phyloP scores from a whole-genome alignment of 768 basidiomycete species.

The Pleurotus giganteus region DNA sequence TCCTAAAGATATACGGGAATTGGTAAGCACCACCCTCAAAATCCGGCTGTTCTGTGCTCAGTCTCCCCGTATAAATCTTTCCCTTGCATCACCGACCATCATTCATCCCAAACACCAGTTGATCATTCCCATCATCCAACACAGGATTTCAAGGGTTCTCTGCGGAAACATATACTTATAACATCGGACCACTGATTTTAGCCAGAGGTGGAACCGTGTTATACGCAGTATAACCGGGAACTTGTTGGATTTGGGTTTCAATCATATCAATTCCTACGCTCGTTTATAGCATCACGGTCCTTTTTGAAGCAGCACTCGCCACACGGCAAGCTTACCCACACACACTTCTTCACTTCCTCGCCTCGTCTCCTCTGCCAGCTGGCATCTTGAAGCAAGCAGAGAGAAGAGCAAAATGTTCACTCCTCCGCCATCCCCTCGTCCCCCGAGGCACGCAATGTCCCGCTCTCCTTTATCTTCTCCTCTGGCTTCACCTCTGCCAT shows the following conservation, averaged over 20 bases:
- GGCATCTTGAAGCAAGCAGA: background rate
- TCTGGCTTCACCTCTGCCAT: background rate
- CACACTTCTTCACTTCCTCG: slow-evolving; percentile 24
- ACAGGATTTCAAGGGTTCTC: too few species aligned
- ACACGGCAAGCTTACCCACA: background rate
- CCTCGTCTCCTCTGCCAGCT: slow-evolving; percentile 39
- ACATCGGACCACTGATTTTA: too few species aligned
- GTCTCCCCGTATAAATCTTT: too few species aligned
- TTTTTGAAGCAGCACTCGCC: background rate
- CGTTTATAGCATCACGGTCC: background rate
- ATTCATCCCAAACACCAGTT: too few species aligned
- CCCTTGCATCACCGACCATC: too few species aligned
- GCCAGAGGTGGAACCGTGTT: too few species aligned
- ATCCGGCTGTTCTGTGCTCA: too few species aligned
- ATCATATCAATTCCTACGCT: background rate
- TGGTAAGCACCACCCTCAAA: too few species aligned
- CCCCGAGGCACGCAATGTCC: background rate
- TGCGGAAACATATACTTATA: too few species aligned
- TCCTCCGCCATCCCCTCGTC: background rate
- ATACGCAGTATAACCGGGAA: too few species aligned
- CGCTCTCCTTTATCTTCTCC: background rate
- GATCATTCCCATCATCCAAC: too few species aligned
- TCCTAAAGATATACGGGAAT: too few species aligned
- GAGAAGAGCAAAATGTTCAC: background rate
- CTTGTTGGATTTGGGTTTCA: background rate